These are phyloP conservation scores for Alternaria gaisen DNA, from an alignment of 2,329 filamentous ascomycete genomes.

Conservation along the genomic window DNA sequence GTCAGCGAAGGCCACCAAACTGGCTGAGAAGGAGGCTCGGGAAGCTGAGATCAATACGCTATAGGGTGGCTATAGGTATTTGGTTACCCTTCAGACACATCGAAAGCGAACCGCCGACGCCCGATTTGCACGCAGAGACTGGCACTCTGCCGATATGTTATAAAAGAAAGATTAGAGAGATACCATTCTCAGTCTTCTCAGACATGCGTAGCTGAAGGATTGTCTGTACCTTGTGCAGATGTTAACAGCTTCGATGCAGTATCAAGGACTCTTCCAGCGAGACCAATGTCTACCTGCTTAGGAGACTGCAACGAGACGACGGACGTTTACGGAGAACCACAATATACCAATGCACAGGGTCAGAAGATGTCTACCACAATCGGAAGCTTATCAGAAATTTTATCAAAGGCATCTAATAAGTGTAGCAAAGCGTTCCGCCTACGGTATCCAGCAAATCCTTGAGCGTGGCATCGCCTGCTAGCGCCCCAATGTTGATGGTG, in stretches of 20 bases:
- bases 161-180: not conserved
- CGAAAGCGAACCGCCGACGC: not conserved
- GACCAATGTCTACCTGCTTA: not conserved
- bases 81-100: not conserved
- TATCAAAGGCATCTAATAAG: conserved; percentile 20
- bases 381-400: not conserved
- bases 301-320: not conserved
- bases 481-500: conserved; percentile 39
- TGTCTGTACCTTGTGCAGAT: not conserved
- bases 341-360: not conserved
- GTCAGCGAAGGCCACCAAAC: conserved; percentile 36
- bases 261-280: not conserved
- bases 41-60: conserved; percentile 34
- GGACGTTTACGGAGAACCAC: not conserved
- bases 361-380: not conserved
- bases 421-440: conserved; percentile 31
- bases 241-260: not conserved
- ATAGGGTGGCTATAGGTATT: conserved; percentile 7
- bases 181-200: not conserved
- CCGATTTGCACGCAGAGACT: not conserved
- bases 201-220: not conserved
- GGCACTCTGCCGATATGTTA: not conserved
- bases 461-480: conserved; percentile 40
- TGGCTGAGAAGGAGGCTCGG: conserved; percentile 45
- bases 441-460: conserved; percentile 39